Base-by-base conservation (phyloP, 768 basidiomycete genomes). In the Kwoniella bestiolae region DNA sequence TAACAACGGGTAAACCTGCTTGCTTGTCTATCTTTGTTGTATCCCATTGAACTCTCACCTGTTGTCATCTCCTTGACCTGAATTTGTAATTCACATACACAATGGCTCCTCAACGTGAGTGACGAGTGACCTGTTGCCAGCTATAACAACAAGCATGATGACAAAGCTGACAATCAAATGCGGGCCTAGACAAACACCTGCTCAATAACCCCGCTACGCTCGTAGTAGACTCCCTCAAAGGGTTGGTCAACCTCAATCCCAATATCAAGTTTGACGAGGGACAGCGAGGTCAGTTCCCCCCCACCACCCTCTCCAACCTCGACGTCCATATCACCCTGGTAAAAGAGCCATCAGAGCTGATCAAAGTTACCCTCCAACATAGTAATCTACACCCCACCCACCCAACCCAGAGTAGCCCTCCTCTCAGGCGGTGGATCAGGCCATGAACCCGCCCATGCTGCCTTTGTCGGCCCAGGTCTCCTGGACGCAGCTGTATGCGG, bases 371-470 rank as follows among this genome's bases (percentile, higher is more conserved):
- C n/a, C 16, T 55, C 11, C 5, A 9, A 21, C 5, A 25, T 29
- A 57, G 68, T 50, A 1, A 65, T 66, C 63, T 65, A 68, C 58
- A 61, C 58, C n/a, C 35, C 63, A 51, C 32, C 69, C 16, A 46
- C 61, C 25, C 53, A 63, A 25, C 18, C 50, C 18, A 52, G 71
- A 90, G 91, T 90, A 59, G 84, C 92, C 45, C 87, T 89, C 72
- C 80, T 80, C 44, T 77, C 76, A 14, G 79, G 79, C 35, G 79
- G 79, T 63, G 79, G 79, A 59, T 75, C 76, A 41, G 87, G 94
- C 4, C 94, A 96, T 76, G 94, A 96, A 74, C 94, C 94, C 6
- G 86, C 92, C 16, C 92, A 94, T 81, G 87, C 91, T 4, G 90
- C 87, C 1, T 94, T 90, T 72, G 92, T 95, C n/a, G 93, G 92